Percentiles rank a stretch among this genome's conserved stretches.
These are phyloP conservation scores for Bisporella sp. DNA, from an alignment of 2,329 filamentous ascomycete genomes.

Conservation along the genomic window DNA sequence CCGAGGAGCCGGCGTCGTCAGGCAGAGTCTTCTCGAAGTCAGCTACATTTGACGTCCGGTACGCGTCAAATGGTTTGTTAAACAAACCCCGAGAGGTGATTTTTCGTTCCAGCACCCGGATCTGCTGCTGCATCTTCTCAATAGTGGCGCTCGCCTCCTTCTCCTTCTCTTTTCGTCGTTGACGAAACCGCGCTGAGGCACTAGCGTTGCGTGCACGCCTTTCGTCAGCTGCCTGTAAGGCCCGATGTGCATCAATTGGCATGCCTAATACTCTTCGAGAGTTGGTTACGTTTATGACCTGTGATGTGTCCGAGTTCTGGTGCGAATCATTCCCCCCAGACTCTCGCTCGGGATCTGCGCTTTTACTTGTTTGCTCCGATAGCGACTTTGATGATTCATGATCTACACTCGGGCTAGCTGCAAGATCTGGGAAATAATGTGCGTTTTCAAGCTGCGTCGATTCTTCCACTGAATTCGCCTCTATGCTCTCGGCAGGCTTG, in stretches of 20 bases:
- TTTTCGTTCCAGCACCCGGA: conserved; percentile 54
- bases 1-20: conserved; percentile 79
- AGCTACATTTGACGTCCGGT: conserved; percentile 73
- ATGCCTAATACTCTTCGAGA: conserved; percentile 51
- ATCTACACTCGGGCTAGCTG: too few species aligned
- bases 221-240: conserved; percentile 75
- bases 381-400: too few species aligned
- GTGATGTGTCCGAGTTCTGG: conserved; percentile 20
- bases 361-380: too few species aligned
- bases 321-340: too few species aligned
- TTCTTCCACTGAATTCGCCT: too few species aligned
- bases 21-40: conserved; percentile 67
- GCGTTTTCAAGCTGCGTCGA: too few species aligned
- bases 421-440: too few species aligned
- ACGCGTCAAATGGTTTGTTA: conserved; percentile 67
- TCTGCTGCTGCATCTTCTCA: conserved; percentile 62
- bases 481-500: too few species aligned
- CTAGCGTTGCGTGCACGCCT: conserved; percentile 81
- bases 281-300: conserved; percentile 33
- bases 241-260: conserved; percentile 72
- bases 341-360: too few species aligned
- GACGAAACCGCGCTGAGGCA: conserved; percentile 75
- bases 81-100: conserved; percentile 46
- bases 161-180: conserved; percentile 76
- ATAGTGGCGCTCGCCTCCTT: conserved; percentile 64